A percentile compares a stretch with the other conserved stretches of the same genome.
These are phyloP conservation scores for Akanthomyces lecanii DNA, from an alignment of 2,329 filamentous ascomycete species.

Conservation along the genomic window DNA sequence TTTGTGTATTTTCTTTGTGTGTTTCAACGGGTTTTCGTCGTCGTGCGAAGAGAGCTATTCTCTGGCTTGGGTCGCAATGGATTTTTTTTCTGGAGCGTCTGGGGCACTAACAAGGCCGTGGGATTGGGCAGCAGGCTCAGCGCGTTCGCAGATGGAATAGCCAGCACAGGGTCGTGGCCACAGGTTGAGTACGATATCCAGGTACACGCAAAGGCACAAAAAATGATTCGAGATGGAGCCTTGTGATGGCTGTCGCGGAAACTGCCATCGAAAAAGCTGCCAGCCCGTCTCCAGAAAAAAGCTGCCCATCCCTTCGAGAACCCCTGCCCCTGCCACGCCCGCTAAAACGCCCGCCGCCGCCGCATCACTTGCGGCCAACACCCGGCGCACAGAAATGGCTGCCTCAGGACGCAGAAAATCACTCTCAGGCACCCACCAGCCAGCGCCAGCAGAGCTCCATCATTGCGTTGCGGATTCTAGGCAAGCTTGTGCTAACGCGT, in stretches of 20 bases:
- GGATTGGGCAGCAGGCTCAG: background rate
- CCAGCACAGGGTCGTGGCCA: background rate
- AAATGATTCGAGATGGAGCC: background rate
- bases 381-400: background rate
- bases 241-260: slow-evolving; percentile 1
- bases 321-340: background rate
- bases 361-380: background rate
- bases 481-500: slow-evolving; percentile 48
- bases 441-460: slow-evolving; percentile 11
- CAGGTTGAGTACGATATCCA: background rate
- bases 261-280: background rate
- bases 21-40: background rate
- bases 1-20: background rate
- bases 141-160: background rate
- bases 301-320: background rate
- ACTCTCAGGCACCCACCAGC: slow-evolving; percentile 6
- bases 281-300: background rate
- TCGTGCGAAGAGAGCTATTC: background rate
- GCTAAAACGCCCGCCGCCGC: background rate
- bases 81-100: slow-evolving; percentile 12
- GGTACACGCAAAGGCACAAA: background rate
- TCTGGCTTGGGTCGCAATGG: slow-evolving; percentile 5
- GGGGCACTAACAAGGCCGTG: background rate
- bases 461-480: slow-evolving; percentile 33
- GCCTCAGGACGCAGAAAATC: slow-evolving; percentile 12